Percentiles rank a stretch among this genome's conserved stretches.
Conservation (phyloP, 2,329 filamentous ascomycete species). For the Talaromyces sp. region DNA sequence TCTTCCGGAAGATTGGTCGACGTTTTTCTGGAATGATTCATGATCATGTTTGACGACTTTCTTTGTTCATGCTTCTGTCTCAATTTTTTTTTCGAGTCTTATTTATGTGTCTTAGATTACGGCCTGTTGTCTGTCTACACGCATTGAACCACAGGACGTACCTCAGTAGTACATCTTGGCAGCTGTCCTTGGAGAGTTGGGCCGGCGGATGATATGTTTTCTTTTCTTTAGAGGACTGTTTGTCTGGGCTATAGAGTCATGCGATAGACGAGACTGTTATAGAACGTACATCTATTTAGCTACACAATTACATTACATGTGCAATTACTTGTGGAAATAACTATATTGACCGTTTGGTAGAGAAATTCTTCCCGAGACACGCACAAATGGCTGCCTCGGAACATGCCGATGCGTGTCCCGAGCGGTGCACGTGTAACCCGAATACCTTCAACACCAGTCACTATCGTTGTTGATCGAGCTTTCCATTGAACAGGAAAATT, state of each 20-base stretch:
- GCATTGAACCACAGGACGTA: conserved; percentile 12
- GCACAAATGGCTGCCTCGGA: not conserved
- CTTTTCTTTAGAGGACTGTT: not conserved
- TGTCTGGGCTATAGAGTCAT: conserved; percentile 16
- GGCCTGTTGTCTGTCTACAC: conserved; percentile 6
- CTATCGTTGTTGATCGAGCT: too few species aligned
- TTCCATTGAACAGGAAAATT: not conserved
- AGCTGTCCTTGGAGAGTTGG: conserved; percentile 8
- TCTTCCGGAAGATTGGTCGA: conserved; percentile 49
- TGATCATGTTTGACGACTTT: not conserved
- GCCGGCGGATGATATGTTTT: not conserved
- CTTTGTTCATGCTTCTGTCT: not conserved
- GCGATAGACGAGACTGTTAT: conserved; percentile 12
- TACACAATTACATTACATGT: not conserved
- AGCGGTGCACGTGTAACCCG: not conserved
- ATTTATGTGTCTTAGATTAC: not conserved
- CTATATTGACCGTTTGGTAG: too few species aligned
- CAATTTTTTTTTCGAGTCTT: not conserved
- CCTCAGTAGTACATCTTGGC: conserved; percentile 2
- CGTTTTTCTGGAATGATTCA: conserved; percentile 28
- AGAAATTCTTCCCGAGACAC: not conserved
- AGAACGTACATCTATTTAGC: conserved; percentile 2
- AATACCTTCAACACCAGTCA: not conserved
- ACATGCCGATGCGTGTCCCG: not conserved
- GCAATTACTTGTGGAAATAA: not conserved